Conservation (phyloP, 139 green algal genomes). For the Limnomonas spitsbergensis region DNA sequence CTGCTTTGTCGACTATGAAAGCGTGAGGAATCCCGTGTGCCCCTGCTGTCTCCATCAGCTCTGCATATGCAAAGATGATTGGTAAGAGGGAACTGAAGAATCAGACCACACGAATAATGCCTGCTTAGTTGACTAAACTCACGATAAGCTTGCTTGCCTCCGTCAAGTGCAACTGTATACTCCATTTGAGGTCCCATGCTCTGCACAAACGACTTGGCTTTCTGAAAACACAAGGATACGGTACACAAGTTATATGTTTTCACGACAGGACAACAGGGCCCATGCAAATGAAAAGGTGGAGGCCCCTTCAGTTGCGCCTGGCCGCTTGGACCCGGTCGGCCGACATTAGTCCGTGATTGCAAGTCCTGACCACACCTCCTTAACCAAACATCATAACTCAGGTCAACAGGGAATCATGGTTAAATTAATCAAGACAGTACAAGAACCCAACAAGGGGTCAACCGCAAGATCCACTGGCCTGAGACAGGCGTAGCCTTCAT, state of each 20-base stretch:
- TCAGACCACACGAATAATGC: background rate
- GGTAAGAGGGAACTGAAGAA: background rate
- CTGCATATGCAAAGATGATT: slow-evolving; percentile 12
- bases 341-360: too few relatives aligned
- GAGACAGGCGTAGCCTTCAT: background rate
- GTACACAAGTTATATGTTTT: too few relatives aligned
- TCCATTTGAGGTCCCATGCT: slow-evolving; percentile 14
- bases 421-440: too few relatives aligned
- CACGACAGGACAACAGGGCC: too few relatives aligned
- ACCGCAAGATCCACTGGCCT: background rate
- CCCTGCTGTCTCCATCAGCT: slow-evolving; percentile 20
- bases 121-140: background rate
- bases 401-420: too few relatives aligned
- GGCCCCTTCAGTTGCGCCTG: too few relatives aligned
- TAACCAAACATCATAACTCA: too few relatives aligned
- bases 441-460: too few relatives aligned
- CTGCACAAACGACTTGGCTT: slow-evolving; percentile 4
- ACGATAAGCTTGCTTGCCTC: background rate
- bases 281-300: too few relatives aligned
- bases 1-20: slow-evolving; percentile 24
- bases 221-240: background rate
- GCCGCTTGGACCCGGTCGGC: too few relatives aligned
- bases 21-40: slow-evolving; percentile 38
- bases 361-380: too few relatives aligned
- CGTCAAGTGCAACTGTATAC: slow-evolving; percentile 13